phyloP scores from a whole-genome alignment of 208 protist species.

The Tritrichomonas foetus region DNA sequence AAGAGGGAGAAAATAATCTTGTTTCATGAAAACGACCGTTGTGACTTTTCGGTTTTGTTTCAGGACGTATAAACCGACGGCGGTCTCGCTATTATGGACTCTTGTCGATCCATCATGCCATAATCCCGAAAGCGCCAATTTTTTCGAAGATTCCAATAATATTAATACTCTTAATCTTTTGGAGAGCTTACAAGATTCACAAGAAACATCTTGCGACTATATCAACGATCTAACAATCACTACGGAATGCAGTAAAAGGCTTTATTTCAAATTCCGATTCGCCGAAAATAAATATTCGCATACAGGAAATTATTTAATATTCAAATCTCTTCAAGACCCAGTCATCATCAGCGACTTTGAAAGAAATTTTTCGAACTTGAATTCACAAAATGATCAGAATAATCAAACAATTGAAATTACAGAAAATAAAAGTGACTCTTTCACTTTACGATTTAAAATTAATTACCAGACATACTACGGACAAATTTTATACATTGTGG shows the following conservation, averaged over 20 bases:
- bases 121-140: too few species aligned
- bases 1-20: too few species aligned
- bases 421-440: neutral
- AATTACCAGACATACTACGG: slow-evolving; percentile 19
- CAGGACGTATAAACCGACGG: too few species aligned
- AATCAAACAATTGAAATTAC: too few species aligned
- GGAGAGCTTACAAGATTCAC: neutral
- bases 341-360: neutral
- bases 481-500: neutral
- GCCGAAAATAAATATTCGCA: neutral
- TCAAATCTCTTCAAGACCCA: neutral
- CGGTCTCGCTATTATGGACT: too few species aligned
- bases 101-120: too few species aligned
- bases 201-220: neutral
- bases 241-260: neutral
- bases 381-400: too few species aligned
- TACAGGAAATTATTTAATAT: neutral
- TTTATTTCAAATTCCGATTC: neutral
- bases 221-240: neutral
- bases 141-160: too few species aligned
- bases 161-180: too few species aligned
- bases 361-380: too few species aligned
- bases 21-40: too few species aligned
- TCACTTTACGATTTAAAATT: neutral
- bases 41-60: too few species aligned